Evolutionary conservation across 1,139 yeast genomes (phyloP).

Genomic region (Eremothecium gossypii): DNA sequence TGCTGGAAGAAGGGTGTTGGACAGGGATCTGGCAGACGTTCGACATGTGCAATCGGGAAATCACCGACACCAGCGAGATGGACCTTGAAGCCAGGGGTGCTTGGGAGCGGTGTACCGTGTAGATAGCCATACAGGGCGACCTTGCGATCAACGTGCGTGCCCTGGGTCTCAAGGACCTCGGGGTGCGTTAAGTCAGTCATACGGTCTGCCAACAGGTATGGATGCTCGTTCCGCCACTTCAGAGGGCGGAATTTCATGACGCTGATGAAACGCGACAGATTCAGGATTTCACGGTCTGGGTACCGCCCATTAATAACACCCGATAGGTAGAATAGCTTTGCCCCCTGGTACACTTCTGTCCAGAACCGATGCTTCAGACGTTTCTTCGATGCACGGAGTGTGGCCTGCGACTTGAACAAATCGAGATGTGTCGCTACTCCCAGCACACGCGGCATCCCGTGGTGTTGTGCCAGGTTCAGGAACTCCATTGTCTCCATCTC

Average conservation of each 20-base stretch:
- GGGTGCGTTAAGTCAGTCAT: constrained; percentile 96
- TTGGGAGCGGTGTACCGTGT: constrained; percentile 83
- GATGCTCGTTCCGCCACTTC: constrained; percentile 98
- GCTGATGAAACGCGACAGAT: constrained; percentile 83
- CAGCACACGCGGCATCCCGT: constrained; percentile 96
- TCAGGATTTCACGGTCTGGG: constrained; percentile 92
- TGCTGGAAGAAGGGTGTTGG: constrained; percentile 94
- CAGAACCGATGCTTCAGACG: constrained; percentile 90
- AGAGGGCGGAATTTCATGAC: constrained; percentile 97
- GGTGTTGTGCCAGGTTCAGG: constrained; percentile 89
- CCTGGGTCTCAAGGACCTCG: constrained; percentile 53
- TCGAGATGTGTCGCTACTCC: constrained; percentile 96
- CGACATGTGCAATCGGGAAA: constrained; percentile 61
- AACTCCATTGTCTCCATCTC: constrained; percentile 99
- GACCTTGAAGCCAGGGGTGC: constrained; percentile 58
- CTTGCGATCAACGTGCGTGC: constrained; percentile 79
- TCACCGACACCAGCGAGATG: constrained; percentile 98
- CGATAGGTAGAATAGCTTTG: constrained; percentile 85
- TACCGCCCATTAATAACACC: constrained; percentile 97
- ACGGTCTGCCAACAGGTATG: constrained; percentile 85
- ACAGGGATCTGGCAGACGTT: constrained; percentile 94
- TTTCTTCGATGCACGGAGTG: constrained; percentile 86
- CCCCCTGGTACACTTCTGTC: constrained; percentile 99
- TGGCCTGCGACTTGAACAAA: constrained; percentile 79
- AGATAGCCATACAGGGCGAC: constrained; percentile 89